phyloP scores from a whole-genome alignment of 1,284 basidiomycete genomes.

The Megacollybia platyphylla region DNA sequence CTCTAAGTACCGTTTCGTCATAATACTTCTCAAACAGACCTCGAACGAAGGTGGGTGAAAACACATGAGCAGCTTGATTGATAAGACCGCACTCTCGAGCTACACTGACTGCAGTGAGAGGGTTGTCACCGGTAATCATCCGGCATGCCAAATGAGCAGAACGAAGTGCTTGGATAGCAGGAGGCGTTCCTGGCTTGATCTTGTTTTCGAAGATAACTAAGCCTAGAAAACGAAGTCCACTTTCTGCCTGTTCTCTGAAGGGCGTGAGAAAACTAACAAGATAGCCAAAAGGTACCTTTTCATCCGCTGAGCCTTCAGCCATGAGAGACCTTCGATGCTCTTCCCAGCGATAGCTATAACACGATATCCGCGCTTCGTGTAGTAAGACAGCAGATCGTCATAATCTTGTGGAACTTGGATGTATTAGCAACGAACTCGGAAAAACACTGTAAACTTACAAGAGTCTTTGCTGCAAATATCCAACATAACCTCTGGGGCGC shows the following conservation, averaged over 20 bases:
- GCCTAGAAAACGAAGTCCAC: slow-evolving; percentile 83
- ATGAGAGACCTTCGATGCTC: slow-evolving; percentile 85
- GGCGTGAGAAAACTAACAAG: slow-evolving; percentile 2
- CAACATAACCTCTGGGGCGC: slow-evolving; percentile 94
- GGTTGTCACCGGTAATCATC: slow-evolving; percentile 99
- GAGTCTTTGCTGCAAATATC: slow-evolving; percentile 89
- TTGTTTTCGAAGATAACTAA: slow-evolving; percentile 99
- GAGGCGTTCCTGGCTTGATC: slow-evolving; percentile 86
- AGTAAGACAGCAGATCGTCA: slow-evolving; percentile 93
- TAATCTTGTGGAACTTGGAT: slow-evolving; percentile 86
- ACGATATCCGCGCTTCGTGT: slow-evolving; percentile 94
- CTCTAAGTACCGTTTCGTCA: neutral
- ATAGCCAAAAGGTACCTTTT: slow-evolving; percentile 45
- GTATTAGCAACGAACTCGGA: slow-evolving; percentile 2
- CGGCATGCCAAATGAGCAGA: slow-evolving; percentile 87
- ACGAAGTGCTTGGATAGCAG: slow-evolving; percentile 84
- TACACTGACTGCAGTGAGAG: slow-evolving; percentile 93
- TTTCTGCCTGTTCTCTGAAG: slow-evolving; percentile 86
- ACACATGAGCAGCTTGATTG: slow-evolving; percentile 85
- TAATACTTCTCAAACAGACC: slow-evolving; percentile 32
- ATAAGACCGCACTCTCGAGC: slow-evolving; percentile 91
- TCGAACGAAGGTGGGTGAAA: slow-evolving; percentile 70
- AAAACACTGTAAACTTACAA: slow-evolving; percentile 38
- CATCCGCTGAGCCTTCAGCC: slow-evolving; percentile 96
- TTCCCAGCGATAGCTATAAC: slow-evolving; percentile 99